Evolutionary conservation across 2,329 filamentous ascomycete species (phyloP), one percentile per base, ranked within the genome.

Genomic region (Passalora sequoiae): DNA sequence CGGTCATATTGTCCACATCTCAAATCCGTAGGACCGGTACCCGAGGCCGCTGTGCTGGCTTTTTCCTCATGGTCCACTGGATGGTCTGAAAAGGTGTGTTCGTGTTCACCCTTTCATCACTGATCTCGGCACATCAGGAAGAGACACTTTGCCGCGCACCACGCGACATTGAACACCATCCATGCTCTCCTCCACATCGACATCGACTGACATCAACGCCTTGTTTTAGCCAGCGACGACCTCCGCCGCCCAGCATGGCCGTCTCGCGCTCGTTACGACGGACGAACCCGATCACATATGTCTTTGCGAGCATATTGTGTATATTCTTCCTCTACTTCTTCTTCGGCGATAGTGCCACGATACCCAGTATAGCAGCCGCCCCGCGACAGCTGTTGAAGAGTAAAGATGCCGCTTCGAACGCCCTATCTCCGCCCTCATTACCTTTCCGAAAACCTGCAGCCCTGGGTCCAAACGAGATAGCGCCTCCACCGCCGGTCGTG

Each of bases 401-500:
- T 53, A 67, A 66, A 44, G 67, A 69, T 45, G 75, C 82, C 28
- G 83, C 84, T 41, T 74, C 81, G 32, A 83, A 86, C 62, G 79
- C 77, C 44, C 76, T 88, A 46, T 88, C 82, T 8, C 84, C 83
- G 46, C 83, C 83, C 7, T 86, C 83, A 16, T 80, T 84, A 45
- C 81, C 84, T 24, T 87, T 86, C 67, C 75, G 78, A 60, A 89
- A 88, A 62, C 70, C 77, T 17, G 70, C 68, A 43, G 66, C 65
- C n/a, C 77, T 80, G 54, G 66, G 66, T 20, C 64, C 69, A 67
- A 45, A 77, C 73, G 65, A 70, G 69, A 32, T 76, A 72, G 61
- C 75, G 64, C 46, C 74, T 68, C 84, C 89, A 37, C 89, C 91
- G 41, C 89, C 91, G 6, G 89, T 98, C 35, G 80, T 86, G 27